A percentile compares a stretch with the other conserved stretches of the same genome.
These are phyloP conservation scores for Camellia lanceoleosa DNA, from an alignment of 148 eudicot species.

Conservation along the genomic window DNA sequence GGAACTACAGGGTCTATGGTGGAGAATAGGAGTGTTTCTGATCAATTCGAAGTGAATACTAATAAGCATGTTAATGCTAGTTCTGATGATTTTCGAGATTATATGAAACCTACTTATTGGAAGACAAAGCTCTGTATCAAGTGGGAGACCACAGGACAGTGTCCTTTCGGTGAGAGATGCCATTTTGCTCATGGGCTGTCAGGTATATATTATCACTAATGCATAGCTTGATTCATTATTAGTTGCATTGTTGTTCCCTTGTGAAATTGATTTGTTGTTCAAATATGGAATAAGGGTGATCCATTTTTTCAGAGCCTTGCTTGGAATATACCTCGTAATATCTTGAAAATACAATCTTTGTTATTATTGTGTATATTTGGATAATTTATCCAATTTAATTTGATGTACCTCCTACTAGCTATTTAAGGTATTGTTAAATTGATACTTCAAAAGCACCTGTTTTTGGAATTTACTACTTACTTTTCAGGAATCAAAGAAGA, in stretches of 20 bases:
- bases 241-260: neutral
- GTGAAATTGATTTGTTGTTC: neutral
- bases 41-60: slow-evolving; percentile 29
- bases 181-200: slow-evolving; percentile 85
- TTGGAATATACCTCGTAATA: too few species aligned
- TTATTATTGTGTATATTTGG: too few species aligned
- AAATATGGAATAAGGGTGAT: neutral
- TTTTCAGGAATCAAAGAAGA: too few species aligned
- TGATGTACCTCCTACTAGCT: too few species aligned
- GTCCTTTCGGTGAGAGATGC: slow-evolving; percentile 77
- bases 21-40: slow-evolving; percentile 31
- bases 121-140: slow-evolving; percentile 62
- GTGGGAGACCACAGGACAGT: slow-evolving; percentile 74
- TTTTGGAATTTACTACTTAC: too few species aligned
- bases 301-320: too few species aligned
- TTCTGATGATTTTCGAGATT: slow-evolving; percentile 37
- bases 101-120: slow-evolving; percentile 51
- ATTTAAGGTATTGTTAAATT: too few species aligned
- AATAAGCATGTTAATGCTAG: slow-evolving; percentile 14
- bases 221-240: neutral
- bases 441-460: too few species aligned
- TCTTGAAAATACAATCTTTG: too few species aligned
- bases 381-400: too few species aligned
- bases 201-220: slow-evolving; percentile 36
- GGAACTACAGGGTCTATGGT: slow-evolving; percentile 46